A percentile compares a stretch with the other conserved stretches of the same genome.
Conservation (phyloP, 331 rosid genomes). For the Arachis monticola region DNA sequence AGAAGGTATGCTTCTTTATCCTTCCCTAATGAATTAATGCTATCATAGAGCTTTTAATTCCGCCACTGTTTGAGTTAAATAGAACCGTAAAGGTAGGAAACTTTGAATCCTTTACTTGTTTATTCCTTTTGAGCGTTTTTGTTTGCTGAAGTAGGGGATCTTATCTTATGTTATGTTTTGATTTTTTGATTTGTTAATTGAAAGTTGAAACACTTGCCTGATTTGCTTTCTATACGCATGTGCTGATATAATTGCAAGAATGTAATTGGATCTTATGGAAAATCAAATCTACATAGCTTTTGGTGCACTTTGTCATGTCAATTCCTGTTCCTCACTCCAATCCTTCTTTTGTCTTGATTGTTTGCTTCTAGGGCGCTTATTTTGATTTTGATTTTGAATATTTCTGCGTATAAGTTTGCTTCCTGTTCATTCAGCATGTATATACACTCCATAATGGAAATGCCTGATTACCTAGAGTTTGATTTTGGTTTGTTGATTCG, state of each 20-base stretch:
- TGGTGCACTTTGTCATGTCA: background rate
- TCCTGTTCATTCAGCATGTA: slow-evolving; percentile 6
- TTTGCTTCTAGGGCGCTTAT: slow-evolving; percentile 4
- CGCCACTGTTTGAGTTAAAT: background rate
- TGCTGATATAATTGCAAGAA: background rate
- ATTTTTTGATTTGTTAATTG: background rate
- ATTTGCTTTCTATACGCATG: background rate
- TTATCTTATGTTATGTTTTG: background rate
- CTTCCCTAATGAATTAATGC: background rate
- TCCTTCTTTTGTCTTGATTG: background rate
- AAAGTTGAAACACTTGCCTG: background rate
- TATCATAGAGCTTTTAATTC: slow-evolving; percentile 6
- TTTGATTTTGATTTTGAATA: background rate
- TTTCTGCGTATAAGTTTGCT: background rate
- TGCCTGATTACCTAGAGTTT: background rate
- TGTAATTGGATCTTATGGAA: slow-evolving; percentile 6
- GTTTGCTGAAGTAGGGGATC: background rate
- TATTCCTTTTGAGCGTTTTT: background rate
- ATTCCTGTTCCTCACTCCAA: background rate
- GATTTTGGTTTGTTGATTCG: slow-evolving; percentile 1
- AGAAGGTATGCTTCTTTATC: slow-evolving; percentile 31
- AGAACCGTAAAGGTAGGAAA: background rate
- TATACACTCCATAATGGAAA: background rate
- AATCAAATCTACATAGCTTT: slow-evolving; percentile 15
- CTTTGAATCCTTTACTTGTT: background rate